A percentile compares a stretch with the other conserved stretches of the same genome.
These are phyloP conservation scores for Termitomyces bulborhizus DNA, from an alignment of 768 basidiomycete species.

Conservation along the genomic window DNA sequence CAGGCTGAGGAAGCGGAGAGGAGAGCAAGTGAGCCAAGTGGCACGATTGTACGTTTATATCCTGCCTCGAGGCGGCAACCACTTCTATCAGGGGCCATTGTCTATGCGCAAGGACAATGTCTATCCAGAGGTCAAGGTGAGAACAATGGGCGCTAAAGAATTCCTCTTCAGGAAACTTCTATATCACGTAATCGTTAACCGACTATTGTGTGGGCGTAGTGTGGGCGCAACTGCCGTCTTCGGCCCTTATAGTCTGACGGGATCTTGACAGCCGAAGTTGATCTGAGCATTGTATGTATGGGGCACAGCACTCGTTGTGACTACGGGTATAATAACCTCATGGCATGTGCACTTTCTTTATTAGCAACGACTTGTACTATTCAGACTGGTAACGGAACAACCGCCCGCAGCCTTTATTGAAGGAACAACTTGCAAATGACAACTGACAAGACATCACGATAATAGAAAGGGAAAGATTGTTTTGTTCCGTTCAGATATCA, in stretches of 20 bases:
- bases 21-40: not conserved
- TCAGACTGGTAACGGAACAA: not conserved
- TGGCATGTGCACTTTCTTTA: not conserved
- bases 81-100: conserved; percentile 7
- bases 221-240: conserved; percentile 5
- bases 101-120: conserved; percentile 6
- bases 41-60: conserved; percentile 10
- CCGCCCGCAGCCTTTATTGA: not conserved
- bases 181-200: conserved; percentile 7
- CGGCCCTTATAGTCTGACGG: not conserved
- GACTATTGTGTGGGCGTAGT: conserved; percentile 10
- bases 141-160: conserved; percentile 14
- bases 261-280: not conserved
- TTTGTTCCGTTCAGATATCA: not conserved
- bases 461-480: not conserved
- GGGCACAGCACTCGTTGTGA: not conserved
- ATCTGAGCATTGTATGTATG: not conserved
- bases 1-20: conserved; percentile 4
- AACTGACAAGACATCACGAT: not conserved
- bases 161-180: conserved; percentile 1
- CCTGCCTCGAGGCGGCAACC: conserved; percentile 1
- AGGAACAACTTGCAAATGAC: not conserved
- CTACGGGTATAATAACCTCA: conserved; percentile 5
- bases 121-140: conserved; percentile 5
- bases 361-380: not conserved